Evolutionary conservation across 805 yeast species (phyloP).

Genomic region (Metschnikowia lachancei): DNA sequence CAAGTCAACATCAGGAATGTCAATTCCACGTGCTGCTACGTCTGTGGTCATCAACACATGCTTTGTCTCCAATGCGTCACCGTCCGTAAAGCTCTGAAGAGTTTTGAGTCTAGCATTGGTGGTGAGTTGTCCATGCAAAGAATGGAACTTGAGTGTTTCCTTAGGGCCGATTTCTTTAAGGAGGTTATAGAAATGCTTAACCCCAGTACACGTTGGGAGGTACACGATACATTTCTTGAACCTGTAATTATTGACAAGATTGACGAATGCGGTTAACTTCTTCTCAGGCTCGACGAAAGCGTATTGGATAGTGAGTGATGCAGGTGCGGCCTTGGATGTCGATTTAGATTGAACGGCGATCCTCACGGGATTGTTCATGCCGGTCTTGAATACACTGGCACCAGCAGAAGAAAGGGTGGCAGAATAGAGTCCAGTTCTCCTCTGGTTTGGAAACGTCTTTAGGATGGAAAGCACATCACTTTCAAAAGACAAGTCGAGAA

Average conservation of each 20-base stretch:
- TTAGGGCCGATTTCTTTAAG: constrained; percentile 36
- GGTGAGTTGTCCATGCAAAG: constrained; percentile 89
- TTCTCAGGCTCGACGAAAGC: constrained; percentile 54
- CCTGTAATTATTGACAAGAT: constrained; percentile 49
- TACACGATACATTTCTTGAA: constrained; percentile 85
- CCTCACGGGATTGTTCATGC: constrained; percentile 90
- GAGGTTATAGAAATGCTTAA: constrained; percentile 68
- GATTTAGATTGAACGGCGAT: constrained; percentile 64
- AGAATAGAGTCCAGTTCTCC: constrained; percentile 89
- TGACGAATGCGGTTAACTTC: constrained; percentile 60
- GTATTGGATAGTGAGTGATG: constrained; percentile 60
- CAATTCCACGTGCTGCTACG: constrained; percentile 98
- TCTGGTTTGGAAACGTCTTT: constrained; percentile 75
- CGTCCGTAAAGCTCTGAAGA: constrained; percentile 55
- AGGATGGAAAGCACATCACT: constrained; percentile 67
- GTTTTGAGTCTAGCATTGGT: constrained; percentile 77
- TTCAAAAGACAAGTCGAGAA: constrained; percentile 74
- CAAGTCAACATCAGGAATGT: constrained; percentile 89
- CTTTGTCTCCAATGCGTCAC: constrained; percentile 40
- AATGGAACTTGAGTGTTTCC: constrained; percentile 43
- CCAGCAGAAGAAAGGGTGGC: constrained; percentile 90
- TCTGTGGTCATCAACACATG: constrained; percentile 85
- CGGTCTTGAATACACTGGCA: constrained; percentile 73
- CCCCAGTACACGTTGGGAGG: constrained; percentile 86
- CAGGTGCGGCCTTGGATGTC: constrained; percentile 50